Percentiles rank a stretch among this genome's conserved stretches.
phyloP scores from a whole-genome alignment of 116 monocot species.

The Trichopus zeylanicus region DNA sequence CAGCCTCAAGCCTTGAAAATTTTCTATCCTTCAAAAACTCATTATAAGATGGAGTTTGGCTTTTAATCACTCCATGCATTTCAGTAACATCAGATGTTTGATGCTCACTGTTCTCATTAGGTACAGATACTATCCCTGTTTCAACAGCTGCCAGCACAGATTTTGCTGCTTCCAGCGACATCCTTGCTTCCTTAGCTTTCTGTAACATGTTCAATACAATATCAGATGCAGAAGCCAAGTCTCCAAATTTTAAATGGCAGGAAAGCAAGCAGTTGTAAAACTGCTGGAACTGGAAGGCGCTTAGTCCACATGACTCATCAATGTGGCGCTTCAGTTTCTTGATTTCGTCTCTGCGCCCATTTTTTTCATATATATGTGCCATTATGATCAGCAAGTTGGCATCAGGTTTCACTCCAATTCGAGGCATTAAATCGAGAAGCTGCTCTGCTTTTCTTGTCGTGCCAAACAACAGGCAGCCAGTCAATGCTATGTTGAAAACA shows the following conservation, averaged over 20 bases:
- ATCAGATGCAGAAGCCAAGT: conserved; percentile 52
- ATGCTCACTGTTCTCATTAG: conserved; percentile 14
- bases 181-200: conserved; percentile 69
- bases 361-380: conserved; percentile 83
- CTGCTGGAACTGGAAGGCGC: conserved; percentile 45
- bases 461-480: conserved; percentile 62
- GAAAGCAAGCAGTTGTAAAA: conserved; percentile 84
- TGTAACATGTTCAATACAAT: conserved; percentile 81
- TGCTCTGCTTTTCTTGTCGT: conserved; percentile 68
- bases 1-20: conserved; percentile 45
- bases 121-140: conserved; percentile 14
- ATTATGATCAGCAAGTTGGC: conserved; percentile 57
- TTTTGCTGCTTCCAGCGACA: conserved; percentile 58
- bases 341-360: conserved; percentile 72
- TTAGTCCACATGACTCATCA: conserved; percentile 45
- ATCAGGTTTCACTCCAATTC: conserved; percentile 60
- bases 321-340: conserved; percentile 66
- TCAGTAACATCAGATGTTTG: conserved; percentile 7
- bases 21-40: conserved; percentile 53
- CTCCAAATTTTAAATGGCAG: conserved; percentile 82
- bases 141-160: conserved; percentile 43
- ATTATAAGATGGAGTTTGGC: conserved; percentile 33
- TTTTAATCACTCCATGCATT: conserved; percentile 23
- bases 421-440: conserved; percentile 83
- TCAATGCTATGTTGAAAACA: conserved; percentile 55